Evolutionary conservation across 768 basidiomycete genomes (phyloP), one percentile per base, ranked within the genome.

Genomic region (Russula vinacea): DNA sequence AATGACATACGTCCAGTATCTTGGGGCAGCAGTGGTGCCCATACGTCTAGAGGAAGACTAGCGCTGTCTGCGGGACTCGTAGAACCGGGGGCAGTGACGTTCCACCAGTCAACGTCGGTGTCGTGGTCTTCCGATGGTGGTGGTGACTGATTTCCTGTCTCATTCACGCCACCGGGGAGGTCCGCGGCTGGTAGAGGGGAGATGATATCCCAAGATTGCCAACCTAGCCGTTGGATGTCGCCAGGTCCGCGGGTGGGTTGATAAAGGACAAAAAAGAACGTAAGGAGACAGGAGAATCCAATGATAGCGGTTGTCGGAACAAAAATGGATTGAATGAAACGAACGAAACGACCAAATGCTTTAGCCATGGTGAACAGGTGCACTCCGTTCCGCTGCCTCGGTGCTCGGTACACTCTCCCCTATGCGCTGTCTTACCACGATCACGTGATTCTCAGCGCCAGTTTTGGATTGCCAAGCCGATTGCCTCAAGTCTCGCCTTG

Each of bases 181-280:
- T 60, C 58, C 0, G 60, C 19, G 26, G 64, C 57, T 3, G 65
- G 45, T 2, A n/a, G 17, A 29, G 80, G 72, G 2, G 76, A 73
- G 0, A 94, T 79, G 3, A 82, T 71, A 50, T 90, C 93, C 91
- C 91, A 96, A 8, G 88, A 81, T 70, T 95, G 93, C 93, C 93
- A 95, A 33, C 92, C 92, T 22, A 97, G 77, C 51, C 83, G 81
- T 70, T 92, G 90, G 16, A 80, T 72, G 16, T 80, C 73, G 1
- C 90, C 90, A 19, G 90, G 90, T 3, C 90, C 90, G 2, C 79
- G 79, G 11, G 82, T 83, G 3, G 90, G 90, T 72, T 92, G 90
- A 70, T 92, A 89, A 37, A 96, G 84, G 24, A 94, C 78, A 71
- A 92, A 91, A 39, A 91, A 76, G 72, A 87, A 89, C 2, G 85